Conservation (phyloP, 2,329 filamentous ascomycete genomes). For the Aspergillus quadricinctus region DNA sequence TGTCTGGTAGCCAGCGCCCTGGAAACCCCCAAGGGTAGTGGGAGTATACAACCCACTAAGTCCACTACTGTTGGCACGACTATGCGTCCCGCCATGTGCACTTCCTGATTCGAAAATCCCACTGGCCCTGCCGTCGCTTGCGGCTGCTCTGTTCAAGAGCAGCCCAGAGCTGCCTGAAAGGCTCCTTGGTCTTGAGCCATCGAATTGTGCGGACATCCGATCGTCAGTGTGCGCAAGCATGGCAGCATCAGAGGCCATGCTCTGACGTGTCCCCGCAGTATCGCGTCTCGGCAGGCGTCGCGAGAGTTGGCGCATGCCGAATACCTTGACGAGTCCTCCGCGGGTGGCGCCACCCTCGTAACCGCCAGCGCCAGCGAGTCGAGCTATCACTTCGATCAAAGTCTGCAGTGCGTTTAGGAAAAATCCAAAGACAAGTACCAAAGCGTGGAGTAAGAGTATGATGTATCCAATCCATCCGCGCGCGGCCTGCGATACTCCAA, state of each 20-base stretch:
- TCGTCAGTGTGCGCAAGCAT: constrained; percentile 70
- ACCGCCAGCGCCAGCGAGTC: constrained; percentile 76
- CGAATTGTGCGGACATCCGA: constrained; percentile 55
- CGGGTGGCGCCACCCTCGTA: constrained; percentile 66
- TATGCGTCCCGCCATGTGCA: constrained; percentile 45
- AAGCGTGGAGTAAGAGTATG: constrained; percentile 79
- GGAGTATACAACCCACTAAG: constrained; percentile 61
- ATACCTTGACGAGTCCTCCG: constrained; percentile 81
- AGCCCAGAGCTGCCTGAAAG: constrained; percentile 60
- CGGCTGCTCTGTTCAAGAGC: constrained; percentile 50
- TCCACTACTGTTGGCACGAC: constrained; percentile 57
- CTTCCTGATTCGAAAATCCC: constrained; percentile 52
- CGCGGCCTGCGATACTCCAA: constrained; percentile 70
- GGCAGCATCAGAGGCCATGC: constrained; percentile 74
- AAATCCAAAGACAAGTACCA: constrained; percentile 85
- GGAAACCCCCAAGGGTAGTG: constrained; percentile 73
- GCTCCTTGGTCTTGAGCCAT: constrained; percentile 53
- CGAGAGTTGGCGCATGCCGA: constrained; percentile 84
- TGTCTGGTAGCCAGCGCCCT: constrained; percentile 53
- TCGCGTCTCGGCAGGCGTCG: constrained; percentile 63
- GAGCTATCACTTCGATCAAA: constrained; percentile 78
- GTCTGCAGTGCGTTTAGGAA: constrained; percentile 90
- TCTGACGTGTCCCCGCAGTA: constrained; percentile 66
- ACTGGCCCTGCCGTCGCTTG: constrained; percentile 46
- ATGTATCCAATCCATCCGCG: constrained; percentile 96